Evolutionary conservation across 164 flowering plant genomes (phyloP), one percentile per base, ranked within the genome.

Genomic region (Sedum album): DNA sequence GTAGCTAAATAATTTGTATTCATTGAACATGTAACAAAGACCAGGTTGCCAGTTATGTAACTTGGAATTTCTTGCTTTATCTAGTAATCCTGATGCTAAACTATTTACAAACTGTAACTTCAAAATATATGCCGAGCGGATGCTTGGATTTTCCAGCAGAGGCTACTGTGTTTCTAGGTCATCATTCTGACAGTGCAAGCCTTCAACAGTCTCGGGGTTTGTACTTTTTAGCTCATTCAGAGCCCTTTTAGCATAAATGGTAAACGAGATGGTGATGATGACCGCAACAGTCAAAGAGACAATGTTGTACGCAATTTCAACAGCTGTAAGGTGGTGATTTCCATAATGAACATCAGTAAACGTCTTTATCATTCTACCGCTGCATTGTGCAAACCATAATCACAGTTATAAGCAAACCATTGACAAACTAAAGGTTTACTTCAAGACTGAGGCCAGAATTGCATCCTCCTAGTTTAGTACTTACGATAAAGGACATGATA

Each of bases 321-420:
- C 81, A 0, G 84, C 66, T 4, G 97, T 95, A 80, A 92, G 57
- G 33, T 82, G 88, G 73, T 79, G 77, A 60, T 86, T 87, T 67
- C 89, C 83, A 53, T 92, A 92, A 72, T 86, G 68, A 66, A 90
- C 88, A 74, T 95, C 97, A 51, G 97, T 90, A 5, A 84, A 76
- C 61, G 96, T 95, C 78, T 88, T 83, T 65, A 95, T 82, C 38
- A 95, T 71, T 60, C 93, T 82, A 41, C 97, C 99, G 76, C 99
- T 95, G 97, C 48, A 44, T 44, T 13, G 17, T 17, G 15, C 85
- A 80, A 4, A 69, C 0, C 44, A 23, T 65, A 38, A 53, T 17
- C 36, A 25, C 17, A 11, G 26, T 38, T 1, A 41, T 64, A 7
- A 64, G 66, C 26, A n/a, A 64, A 21, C 41, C 41, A 64, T 3